Evolutionary conservation across 148 eudicot species (phyloP), one percentile per base, ranked within the genome.

Genomic region (Heliosperma pusillum): DNA sequence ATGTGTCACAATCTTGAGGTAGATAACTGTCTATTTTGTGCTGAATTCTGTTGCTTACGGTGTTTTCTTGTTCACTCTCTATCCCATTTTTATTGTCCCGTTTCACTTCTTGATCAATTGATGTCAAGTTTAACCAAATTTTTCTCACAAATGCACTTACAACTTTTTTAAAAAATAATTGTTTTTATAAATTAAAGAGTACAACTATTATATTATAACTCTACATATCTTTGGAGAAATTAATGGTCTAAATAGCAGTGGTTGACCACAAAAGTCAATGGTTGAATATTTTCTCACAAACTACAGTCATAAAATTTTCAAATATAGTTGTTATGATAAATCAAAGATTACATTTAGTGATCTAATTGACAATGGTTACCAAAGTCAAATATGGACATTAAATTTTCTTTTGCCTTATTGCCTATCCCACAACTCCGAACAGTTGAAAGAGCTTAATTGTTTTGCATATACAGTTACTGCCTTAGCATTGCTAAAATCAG

Each of bases 1-100:
- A 88, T 92, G 88, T 87, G 87, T 78, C 87, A 89, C 71, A 85
- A 74, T 82, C 76, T 92, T 73, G 92, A 95, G 97, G 99, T 92
- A 85, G 69, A 33, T 66, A 12, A 57, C 55, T 71, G 40, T 45
- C 68, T 75, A 60, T 73, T 50, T 16, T 40, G 44, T 26, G 22
- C 72, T 64, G 72, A 22, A 20, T 27, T 45, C 1, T 36, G 33
- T 59, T 69, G 27, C 36, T 73, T 72, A 50, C 52, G 24, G 55
- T 79, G 56, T 47, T 30, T 4, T 50, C 26, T 20, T 40, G 21
- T 24, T 16, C 30, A 10, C 52, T 62, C 53, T 47, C 16, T 16
- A 13, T 47, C 53, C 52, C 53, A 15, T 10, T 47, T 47, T 11
- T 47, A 47, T 47, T 47, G 53, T 47, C 53, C 53, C 53, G 17